Conservation (phyloP, 2,329 filamentous ascomycete species). For the Ceratocystis eucalypticola region DNA sequence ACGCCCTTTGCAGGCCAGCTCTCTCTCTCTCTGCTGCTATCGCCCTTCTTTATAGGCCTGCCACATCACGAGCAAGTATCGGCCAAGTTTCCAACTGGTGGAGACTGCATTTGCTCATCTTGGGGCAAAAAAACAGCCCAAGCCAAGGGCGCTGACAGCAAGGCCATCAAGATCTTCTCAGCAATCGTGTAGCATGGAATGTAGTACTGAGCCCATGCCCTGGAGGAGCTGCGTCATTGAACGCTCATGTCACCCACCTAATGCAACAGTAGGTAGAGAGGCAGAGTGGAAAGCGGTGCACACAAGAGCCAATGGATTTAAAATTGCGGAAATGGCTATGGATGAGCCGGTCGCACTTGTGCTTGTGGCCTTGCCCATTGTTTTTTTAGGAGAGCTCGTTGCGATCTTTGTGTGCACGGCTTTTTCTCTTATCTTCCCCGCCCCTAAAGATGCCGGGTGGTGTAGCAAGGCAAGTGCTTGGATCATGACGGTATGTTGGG, state of each 20-base stretch:
- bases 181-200: neutral
- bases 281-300: neutral
- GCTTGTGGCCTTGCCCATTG: no score
- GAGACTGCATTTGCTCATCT: no score
- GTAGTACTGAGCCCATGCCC: neutral
- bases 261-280: neutral
- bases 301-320: neutral
- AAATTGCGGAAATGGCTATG: no score
- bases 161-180: no score
- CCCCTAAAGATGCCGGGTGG: no score
- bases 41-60: no score
- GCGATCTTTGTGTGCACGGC: neutral
- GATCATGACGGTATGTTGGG: neutral
- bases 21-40: no score
- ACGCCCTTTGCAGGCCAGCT: no score
- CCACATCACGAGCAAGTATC: no score
- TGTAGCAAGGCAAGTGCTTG: neutral
- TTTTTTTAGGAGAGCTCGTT: neutral
- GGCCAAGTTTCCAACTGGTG: no score
- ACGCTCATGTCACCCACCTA: neutral
- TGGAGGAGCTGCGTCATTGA: neutral
- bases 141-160: neutral
- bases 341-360: neutral
- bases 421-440: neutral
- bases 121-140: neutral